Percentiles rank a stretch among this genome's conserved stretches.
phyloP scores from a whole-genome alignment of 2,329 filamentous ascomycete genomes.

The Ilyonectria destructans region DNA sequence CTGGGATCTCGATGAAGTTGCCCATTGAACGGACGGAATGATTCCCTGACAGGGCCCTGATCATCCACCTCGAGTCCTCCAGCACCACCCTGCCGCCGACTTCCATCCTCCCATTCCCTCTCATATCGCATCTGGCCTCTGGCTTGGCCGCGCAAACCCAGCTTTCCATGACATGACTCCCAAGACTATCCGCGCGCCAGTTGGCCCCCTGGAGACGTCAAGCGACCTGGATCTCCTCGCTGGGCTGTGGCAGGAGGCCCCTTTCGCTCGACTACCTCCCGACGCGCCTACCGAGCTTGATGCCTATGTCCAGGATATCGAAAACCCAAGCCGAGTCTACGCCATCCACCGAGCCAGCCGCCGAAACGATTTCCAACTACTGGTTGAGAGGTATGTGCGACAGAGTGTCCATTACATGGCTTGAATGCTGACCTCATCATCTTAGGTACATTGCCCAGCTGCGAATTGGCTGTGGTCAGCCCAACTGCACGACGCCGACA shows the following conservation, averaged over 20 bases:
- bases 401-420: neutral
- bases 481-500: constrained; percentile 80
- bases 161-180: constrained; percentile 48
- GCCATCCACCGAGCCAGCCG: constrained; percentile 73
- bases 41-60: constrained; percentile 19
- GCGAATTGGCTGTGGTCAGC: constrained; percentile 83
- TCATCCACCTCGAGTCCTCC: constrained; percentile 4
- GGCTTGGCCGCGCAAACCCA: constrained; percentile 13
- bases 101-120: neutral
- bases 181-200: constrained; percentile 39
- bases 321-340: constrained; percentile 75
- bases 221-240: constrained; percentile 67
- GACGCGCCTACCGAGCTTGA: constrained; percentile 74
- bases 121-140: constrained; percentile 14
- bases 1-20: constrained; percentile 8
- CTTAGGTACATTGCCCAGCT: constrained; percentile 84
- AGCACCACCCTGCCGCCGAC: constrained; percentile 15
- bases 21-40: constrained; percentile 25
- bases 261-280: constrained; percentile 71
- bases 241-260: constrained; percentile 74
- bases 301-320: constrained; percentile 70
- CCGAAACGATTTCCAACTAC: constrained; percentile 75
- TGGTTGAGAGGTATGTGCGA: constrained; percentile 75
- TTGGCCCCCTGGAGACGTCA: constrained; percentile 43
- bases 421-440: constrained; percentile 33